phyloP scores from a whole-genome alignment of 768 basidiomycete species.

The Russula sp. region DNA sequence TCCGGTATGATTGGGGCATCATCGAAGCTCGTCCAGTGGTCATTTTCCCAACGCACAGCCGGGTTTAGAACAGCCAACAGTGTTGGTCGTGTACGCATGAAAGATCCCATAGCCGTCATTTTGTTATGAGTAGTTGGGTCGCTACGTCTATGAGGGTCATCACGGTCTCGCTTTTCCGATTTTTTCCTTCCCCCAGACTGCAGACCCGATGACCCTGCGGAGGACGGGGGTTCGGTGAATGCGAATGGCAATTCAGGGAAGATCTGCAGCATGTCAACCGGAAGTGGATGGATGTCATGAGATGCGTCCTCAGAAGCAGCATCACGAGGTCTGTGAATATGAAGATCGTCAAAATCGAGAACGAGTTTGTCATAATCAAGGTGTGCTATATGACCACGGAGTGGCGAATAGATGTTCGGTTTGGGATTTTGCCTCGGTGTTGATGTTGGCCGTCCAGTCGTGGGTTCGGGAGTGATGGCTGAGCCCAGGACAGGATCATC shows the following conservation, averaged over 20 bases:
- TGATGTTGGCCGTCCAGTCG: slow-evolving; percentile 5
- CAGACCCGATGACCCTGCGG: neutral
- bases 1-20: slow-evolving; percentile 25
- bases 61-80: slow-evolving; percentile 82
- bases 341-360: slow-evolving; percentile 44
- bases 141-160: slow-evolving; percentile 65
- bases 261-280: slow-evolving; percentile 53
- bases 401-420: slow-evolving; percentile 43
- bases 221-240: slow-evolving; percentile 40
- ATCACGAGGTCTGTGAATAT: slow-evolving; percentile 22
- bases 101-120: slow-evolving; percentile 62
- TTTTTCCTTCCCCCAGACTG: slow-evolving; percentile 28
- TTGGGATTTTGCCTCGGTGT: slow-evolving; percentile 30
- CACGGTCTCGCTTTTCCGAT: slow-evolving; percentile 45
- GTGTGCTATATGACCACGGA: slow-evolving; percentile 52
- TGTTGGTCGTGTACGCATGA: slow-evolving; percentile 79
- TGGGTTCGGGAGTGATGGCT: neutral
- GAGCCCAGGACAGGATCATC: slow-evolving; percentile 13
- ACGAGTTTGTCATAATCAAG: slow-evolving; percentile 41
- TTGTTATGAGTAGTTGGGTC: slow-evolving; percentile 78
- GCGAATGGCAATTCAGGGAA: slow-evolving; percentile 77
- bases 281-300: slow-evolving; percentile 27
- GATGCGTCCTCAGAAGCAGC: neutral
- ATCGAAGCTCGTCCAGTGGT: slow-evolving; percentile 57
- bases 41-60: slow-evolving; percentile 61